Base-by-base conservation (phyloP, 2,329 filamentous ascomycete species). In the Colletotrichum tamarilloi region DNA sequence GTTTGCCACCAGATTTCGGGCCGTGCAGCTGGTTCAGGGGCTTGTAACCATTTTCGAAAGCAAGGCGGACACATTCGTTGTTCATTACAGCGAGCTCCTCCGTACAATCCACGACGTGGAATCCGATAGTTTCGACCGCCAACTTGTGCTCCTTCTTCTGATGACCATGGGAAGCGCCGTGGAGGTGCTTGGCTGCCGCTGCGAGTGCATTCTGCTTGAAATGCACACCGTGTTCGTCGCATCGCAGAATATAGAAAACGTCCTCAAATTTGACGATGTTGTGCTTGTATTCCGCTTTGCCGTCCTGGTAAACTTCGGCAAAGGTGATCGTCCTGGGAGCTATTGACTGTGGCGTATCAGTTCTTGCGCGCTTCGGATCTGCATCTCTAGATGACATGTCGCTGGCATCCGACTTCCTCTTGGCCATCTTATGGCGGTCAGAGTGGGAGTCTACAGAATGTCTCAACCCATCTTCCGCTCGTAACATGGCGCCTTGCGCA, bases 231-330 rank as follows among this genome's bases (percentile, higher is more conserved):
- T 78, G 76, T 42, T 77, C 65, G 16, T 75, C 73, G 60, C 77
- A 78, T 22, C 62, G 73, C 7, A 78, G 55, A n/a, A 77, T 75
- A 38, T 75, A 78, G 46, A 67, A 77, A 1, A 75, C n/a, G 4
- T 63, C 72, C 8, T 74, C 64, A 19, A 46, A 75, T 22, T 73
- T 64, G 9, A 77, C 35, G 26, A 78, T 78, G 5, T 57, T 62
- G 42, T 77, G 74, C 72, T 75, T 77, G 32, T 74, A 68, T 24
- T 74, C 49, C 5, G 77, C 72, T 5, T 75, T 70, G 5, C 76
- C 76, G 16, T 70, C 62, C 38, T 77, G 76, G 19, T 75, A 75
- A 4, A 78, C 75, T 14, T 78, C 75, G 9, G 76, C 55, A 12
- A 76, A 78, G 1, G 56, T 67, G 49, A 78, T 72, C 3, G 28